Evolutionary conservation across 2,329 filamentous ascomycete species (phyloP).

Genomic region (Aurifilum marmelostoma): DNA sequence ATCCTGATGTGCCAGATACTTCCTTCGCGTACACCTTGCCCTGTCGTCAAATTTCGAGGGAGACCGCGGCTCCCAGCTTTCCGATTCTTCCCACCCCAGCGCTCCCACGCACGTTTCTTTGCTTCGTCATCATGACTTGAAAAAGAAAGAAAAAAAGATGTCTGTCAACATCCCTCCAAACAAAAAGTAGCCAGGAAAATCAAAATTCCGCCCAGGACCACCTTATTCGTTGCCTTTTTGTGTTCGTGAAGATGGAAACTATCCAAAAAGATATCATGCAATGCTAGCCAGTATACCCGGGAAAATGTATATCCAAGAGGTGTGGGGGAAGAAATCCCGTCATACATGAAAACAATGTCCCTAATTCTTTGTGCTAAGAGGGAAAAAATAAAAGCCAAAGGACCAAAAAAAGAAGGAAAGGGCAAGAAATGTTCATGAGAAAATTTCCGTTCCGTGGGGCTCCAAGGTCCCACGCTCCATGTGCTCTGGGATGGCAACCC

Average conservation of each 20-base stretch:
- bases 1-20: slow-evolving; percentile 4
- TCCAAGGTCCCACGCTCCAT: slow-evolving; percentile 4
- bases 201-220: neutral
- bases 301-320: neutral
- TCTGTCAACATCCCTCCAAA: neutral
- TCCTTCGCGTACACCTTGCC: neutral
- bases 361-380: neutral
- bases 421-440: neutral
- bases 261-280: neutral
- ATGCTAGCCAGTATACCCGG: neutral
- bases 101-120: neutral
- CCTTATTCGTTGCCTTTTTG: neutral
- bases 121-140: neutral
- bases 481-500: slow-evolving; percentile 3
- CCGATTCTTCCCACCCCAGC: neutral
- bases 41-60: neutral
- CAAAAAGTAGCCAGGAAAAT: neutral
- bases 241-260: neutral
- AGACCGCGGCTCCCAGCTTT: neutral
- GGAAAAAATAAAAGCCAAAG: too few species aligned
- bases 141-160: neutral
- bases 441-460: neutral
- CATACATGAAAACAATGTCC: neutral
- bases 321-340: neutral
- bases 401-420: neutral